These are phyloP conservation scores for Leccinum pachyderme DNA, from an alignment of 1,284 basidiomycete species.

Conservation along the genomic window DNA sequence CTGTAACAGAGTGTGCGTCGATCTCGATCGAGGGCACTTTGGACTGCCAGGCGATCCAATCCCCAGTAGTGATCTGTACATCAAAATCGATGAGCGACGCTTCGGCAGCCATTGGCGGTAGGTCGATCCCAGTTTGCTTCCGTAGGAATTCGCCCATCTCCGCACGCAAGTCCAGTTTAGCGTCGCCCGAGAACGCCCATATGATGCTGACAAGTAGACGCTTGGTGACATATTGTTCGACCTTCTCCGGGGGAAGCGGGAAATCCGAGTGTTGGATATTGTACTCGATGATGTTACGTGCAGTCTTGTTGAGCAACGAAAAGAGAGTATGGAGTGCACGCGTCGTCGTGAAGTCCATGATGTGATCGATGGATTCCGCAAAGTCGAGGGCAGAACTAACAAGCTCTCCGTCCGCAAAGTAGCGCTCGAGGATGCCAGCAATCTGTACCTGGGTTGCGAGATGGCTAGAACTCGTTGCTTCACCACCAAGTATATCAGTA, in stretches of 20 bases:
- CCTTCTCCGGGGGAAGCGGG: slow-evolving; percentile 78
- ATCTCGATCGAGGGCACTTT: slow-evolving; percentile 95
- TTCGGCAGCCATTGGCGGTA: slow-evolving; percentile 74
- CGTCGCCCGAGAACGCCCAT: slow-evolving; percentile 98
- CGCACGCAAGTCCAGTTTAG: slow-evolving; percentile 85
- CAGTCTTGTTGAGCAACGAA: slow-evolving; percentile 95
- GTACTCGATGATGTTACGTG: slow-evolving; percentile 92
- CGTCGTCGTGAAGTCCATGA: slow-evolving; percentile 96
- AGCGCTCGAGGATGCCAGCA: slow-evolving; percentile 74
- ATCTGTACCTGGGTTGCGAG: slow-evolving; percentile 82
- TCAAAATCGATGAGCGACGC: slow-evolving; percentile 94
- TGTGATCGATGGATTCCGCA: slow-evolving; percentile 86
- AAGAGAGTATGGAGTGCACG: slow-evolving; percentile 95
- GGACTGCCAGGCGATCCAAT: slow-evolving; percentile 92
- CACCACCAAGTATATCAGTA: slow-evolving; percentile 48
- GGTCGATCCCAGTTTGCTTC: slow-evolving; percentile 85
- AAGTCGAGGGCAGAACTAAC: slow-evolving; percentile 78
- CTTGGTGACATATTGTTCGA: slow-evolving; percentile 90
- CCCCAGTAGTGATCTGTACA: slow-evolving; percentile 82
- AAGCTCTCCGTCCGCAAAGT: slow-evolving; percentile 82
- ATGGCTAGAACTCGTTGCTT: slow-evolving; percentile 57
- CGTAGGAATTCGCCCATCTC: slow-evolving; percentile 90
- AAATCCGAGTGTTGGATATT: slow-evolving; percentile 95
- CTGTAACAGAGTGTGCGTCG: slow-evolving; percentile 93
- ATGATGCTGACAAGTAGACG: slow-evolving; percentile 91